A percentile compares a stretch with the other conserved stretches of the same genome.
Conservation (phyloP, 2,329 filamentous ascomycete genomes). For the Aspergillus sp. region DNA sequence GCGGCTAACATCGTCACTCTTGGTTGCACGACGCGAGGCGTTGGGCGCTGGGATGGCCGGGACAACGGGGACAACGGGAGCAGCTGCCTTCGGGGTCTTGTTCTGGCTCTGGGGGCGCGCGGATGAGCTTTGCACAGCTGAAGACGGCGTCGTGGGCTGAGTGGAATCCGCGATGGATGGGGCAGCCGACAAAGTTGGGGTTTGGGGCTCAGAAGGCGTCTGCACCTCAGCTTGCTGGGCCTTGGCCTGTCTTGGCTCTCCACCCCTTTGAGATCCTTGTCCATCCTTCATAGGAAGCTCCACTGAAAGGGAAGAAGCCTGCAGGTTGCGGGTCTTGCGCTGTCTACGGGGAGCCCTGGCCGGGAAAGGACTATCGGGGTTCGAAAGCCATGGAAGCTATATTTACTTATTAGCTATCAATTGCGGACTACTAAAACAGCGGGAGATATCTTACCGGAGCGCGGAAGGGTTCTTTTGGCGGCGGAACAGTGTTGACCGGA, state of each 20-base stretch:
- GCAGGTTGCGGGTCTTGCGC: constrained; percentile 40
- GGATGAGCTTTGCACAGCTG: constrained; percentile 40
- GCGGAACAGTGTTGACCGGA: constrained; percentile 22
- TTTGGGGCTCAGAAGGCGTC: constrained; percentile 50
- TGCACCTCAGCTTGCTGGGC: constrained; percentile 18
- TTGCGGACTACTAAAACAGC: neutral
- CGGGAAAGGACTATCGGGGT: constrained; percentile 56
- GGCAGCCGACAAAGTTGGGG: constrained; percentile 58
- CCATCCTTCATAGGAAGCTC: constrained; percentile 54
- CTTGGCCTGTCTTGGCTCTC: constrained; percentile 22
- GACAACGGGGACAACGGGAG: constrained; percentile 52
- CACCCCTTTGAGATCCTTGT: constrained; percentile 23
- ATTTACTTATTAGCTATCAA: neutral
- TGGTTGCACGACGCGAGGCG: constrained; percentile 36
- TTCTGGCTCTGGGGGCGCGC: constrained; percentile 34
- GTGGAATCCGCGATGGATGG: constrained; percentile 58
- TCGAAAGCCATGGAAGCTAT: constrained; percentile 62
- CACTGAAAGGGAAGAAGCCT: constrained; percentile 35
- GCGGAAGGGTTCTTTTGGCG: constrained; percentile 47
- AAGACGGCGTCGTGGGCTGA: constrained; percentile 57
- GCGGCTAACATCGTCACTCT: constrained; percentile 33
- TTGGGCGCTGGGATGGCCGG: constrained; percentile 43
- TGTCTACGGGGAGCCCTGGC: constrained; percentile 49
- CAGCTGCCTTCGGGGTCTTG: constrained; percentile 36
- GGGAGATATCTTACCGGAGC: constrained; percentile 44